Percentiles rank a stretch among this genome's conserved stretches.
phyloP scores from a whole-genome alignment of 2,329 filamentous ascomycete genomes.

The Aspergillus fumigatiaffinis region DNA sequence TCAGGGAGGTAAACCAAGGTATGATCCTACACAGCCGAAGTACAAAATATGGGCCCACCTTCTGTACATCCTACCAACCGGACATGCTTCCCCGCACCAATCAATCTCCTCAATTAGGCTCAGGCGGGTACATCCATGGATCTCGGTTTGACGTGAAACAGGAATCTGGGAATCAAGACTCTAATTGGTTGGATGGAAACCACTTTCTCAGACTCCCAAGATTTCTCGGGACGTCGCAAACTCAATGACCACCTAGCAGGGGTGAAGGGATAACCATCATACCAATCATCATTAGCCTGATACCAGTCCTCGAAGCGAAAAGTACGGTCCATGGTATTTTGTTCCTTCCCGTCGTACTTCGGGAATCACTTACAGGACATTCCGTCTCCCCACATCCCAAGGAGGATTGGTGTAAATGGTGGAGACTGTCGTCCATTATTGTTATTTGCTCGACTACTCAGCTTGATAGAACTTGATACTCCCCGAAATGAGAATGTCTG shows the following conservation, averaged over 20 bases:
- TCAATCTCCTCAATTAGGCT: not conserved
- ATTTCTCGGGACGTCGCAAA: not conserved
- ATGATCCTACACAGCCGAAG: not conserved
- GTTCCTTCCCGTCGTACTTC: not conserved
- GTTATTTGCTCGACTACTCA: not conserved
- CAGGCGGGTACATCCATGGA: not conserved
- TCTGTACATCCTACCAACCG: conserved; percentile 5
- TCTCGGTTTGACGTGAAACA: conserved; percentile 4
- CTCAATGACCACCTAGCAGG: not conserved
- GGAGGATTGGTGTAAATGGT: not conserved
- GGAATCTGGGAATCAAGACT: not conserved
- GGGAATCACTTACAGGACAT: not conserved
- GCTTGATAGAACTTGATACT: not conserved
- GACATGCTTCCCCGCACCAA: conserved; percentile 10
- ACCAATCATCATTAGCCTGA: not conserved
- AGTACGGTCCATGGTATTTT: not conserved
- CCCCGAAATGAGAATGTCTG: not conserved
- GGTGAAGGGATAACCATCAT: not conserved
- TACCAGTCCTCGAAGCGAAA: not conserved
- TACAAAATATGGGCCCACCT: not conserved
- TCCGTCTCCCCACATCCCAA: not conserved
- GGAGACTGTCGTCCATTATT: not conserved
- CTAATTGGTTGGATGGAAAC: not conserved
- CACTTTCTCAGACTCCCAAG: not conserved
- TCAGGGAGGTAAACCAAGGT: not conserved